Evolutionary conservation across 169 alveolate genomes (phyloP).

Genomic region (Sarcocystis neurona): DNA sequence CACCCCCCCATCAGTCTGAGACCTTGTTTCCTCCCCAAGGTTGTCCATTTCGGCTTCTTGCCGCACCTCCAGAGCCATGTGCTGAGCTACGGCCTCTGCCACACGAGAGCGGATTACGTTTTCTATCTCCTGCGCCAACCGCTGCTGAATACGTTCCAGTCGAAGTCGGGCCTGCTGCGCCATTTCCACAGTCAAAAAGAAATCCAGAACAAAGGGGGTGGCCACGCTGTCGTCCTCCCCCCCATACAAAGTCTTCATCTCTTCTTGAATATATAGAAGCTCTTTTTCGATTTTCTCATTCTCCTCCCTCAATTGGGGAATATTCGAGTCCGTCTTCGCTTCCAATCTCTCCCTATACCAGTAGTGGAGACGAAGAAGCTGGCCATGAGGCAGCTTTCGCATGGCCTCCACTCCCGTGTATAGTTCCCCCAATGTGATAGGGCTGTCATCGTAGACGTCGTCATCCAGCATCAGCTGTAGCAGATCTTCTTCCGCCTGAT

Average conservation of each 20-base stretch:
- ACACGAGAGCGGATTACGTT: constrained; percentile 50
- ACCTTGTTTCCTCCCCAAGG: too few relatives aligned
- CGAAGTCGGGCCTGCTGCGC: constrained; percentile 55
- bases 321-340: constrained; percentile 46
- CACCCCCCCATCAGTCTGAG: too few relatives aligned
- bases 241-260: constrained; percentile 54
- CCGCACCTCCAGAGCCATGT: constrained; percentile 47
- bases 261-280: constrained; percentile 52
- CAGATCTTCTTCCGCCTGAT: constrained; percentile 57
- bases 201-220: constrained; percentile 39
- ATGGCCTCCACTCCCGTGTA: constrained; percentile 66
- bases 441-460: constrained; percentile 65
- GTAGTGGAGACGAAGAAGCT: constrained; percentile 63
- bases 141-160: constrained; percentile 32
- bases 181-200: constrained; percentile 62
- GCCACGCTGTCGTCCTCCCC: constrained; percentile 26
- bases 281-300: constrained; percentile 58
- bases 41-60: too few relatives aligned
- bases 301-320: constrained; percentile 60
- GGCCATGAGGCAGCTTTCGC: constrained; percentile 60
- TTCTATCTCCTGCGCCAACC: constrained; percentile 39
- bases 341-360: constrained; percentile 65
- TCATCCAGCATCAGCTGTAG: constrained; percentile 62
- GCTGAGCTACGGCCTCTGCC: constrained; percentile 57
- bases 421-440: constrained; percentile 66